These are phyloP conservation scores for Russula foetens DNA, from an alignment of 768 basidiomycete genomes.

Conservation along the genomic window DNA sequence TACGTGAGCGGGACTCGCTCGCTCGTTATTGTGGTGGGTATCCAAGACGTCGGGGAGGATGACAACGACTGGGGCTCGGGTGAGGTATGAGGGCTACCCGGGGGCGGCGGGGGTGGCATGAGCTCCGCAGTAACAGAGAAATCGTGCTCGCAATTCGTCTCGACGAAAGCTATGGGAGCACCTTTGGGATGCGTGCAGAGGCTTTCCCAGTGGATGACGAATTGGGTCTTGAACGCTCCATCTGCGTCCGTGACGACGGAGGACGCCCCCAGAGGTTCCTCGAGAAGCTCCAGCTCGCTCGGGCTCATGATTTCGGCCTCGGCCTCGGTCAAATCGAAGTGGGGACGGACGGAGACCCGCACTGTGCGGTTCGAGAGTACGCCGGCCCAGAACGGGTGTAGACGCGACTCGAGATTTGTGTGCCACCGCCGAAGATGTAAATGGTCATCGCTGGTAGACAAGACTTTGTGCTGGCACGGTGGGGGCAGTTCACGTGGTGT, in stretches of 20 bases:
- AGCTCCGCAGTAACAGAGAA: constrained; percentile 49
- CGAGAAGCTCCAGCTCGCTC: constrained; percentile 2
- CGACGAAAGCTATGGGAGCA: constrained; percentile 49
- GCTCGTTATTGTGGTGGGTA: constrained; percentile 19
- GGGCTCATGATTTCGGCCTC: constrained; percentile 24
- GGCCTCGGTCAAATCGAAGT: constrained; percentile 23
- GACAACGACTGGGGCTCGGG: constrained; percentile 4
- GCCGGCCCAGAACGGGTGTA: constrained; percentile 77
- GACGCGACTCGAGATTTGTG: constrained; percentile 64
- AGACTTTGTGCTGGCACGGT: background rate
- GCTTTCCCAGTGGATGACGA: constrained; percentile 61
- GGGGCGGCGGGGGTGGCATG: constrained; percentile 28
- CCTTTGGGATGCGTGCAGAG: constrained; percentile 54
- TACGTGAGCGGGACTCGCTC: constrained; percentile 41
- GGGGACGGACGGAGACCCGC: constrained; percentile 51
- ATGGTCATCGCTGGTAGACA: background rate
- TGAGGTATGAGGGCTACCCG: constrained; percentile 12
- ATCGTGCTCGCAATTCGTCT: constrained; percentile 36
- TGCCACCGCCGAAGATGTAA: constrained; percentile 48
- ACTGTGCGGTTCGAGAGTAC: constrained; percentile 56
- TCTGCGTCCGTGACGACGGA: constrained; percentile 55
- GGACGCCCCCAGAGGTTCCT: constrained; percentile 37
- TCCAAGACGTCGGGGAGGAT: background rate
- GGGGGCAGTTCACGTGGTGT: constrained; percentile 5
- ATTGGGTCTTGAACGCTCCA: constrained; percentile 62